These are phyloP conservation scores for Rhizopogon sp. DNA, from an alignment of 768 basidiomycete genomes.

Conservation along the genomic window DNA sequence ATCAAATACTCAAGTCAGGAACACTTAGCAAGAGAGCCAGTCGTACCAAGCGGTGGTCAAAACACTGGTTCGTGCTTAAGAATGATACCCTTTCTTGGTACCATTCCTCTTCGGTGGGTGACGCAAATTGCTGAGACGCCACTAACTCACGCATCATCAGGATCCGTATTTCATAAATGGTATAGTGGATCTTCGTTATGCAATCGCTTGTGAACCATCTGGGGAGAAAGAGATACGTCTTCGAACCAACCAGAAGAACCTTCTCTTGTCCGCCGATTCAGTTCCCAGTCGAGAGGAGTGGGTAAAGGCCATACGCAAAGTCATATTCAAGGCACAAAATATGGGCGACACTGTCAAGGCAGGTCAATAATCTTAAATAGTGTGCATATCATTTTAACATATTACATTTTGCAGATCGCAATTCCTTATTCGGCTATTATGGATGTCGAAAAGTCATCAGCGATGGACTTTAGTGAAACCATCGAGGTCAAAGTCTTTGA, in stretches of 20 bases:
- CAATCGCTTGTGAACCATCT: conserved; percentile 78
- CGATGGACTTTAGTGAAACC: conserved; percentile 95
- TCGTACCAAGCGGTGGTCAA: conserved; percentile 87
- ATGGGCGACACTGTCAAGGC: conserved; percentile 95
- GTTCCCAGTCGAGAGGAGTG: conserved; percentile 86
- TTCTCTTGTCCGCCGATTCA: conserved; percentile 73
- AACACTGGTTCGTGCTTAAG: conserved; percentile 95
- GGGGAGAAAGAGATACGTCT: conserved; percentile 79
- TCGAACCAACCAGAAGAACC: conserved; percentile 74
- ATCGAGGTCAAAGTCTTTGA: conserved; percentile 92
- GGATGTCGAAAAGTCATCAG: conserved; percentile 83
- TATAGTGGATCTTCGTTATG: conserved; percentile 92
- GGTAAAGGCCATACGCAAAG: conserved; percentile 91
- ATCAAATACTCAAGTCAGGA: conserved; percentile 90
- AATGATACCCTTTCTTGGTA: conserved; percentile 98
- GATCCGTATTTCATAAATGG: conserved; percentile 98
- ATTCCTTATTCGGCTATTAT: conserved; percentile 88
- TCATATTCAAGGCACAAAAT: conserved; percentile 95
- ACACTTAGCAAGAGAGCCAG: conserved; percentile 83
- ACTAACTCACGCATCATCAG: conserved; percentile 32
- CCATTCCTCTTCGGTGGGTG: conserved; percentile 75
- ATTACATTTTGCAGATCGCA: conserved; percentile 56
- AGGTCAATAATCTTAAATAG: conserved; percentile 5
- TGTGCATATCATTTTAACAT: background rate
- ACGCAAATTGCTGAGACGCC: background rate